Evolutionary conservation across 2,329 filamentous ascomycete genomes (phyloP), one percentile per base, ranked within the genome.

Genomic region (Onygenales sp.): DNA sequence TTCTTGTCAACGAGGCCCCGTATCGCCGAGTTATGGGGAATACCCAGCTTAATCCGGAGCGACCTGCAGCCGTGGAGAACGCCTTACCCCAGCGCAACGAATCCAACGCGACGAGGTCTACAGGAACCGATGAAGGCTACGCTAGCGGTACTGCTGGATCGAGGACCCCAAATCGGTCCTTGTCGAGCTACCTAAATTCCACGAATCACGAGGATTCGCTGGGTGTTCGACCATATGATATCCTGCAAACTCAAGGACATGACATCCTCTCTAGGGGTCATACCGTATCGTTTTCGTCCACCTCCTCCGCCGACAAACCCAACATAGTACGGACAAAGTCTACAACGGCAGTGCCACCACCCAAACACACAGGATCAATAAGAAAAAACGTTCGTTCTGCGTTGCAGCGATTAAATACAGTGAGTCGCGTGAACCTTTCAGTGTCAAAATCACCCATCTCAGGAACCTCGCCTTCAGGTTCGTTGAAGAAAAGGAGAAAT

Each of bases 111-210:
- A 63, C 60, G 45, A 56, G 58, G 31, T 56, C 53, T 14, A 60
- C 60, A 17, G 43, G 33, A 33, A 57, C 57, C 13, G 65, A 67
- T 40, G 62, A 66, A 56, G 62, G 61, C n/a, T 66, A 65, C 54
- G 58, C 52, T 5, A 64, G 61, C 51, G 59, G 54, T 34, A 56
- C 55, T 32, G 54, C 57, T 10, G 55, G 50, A 34, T 45, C 47
- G 1, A 37, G 36, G n/a, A 60, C 55, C 39, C 52, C 56, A 14
- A 58, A 46, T 36, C 39, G 53, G 32, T 57, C 53, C 4, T 13
- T 58, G 1, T 54, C 59, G 6, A 51, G 14, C 4, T 44, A 36
- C 32, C 48, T 55, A 17, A 49, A 17, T 42, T 42, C 54, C n/a
- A 52, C 52, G 8, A 13, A 39, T 10, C n/a, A n/a, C 11, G 39